Conservation (phyloP, 441 rosid species). For the Syzygium malaccense region DNA sequence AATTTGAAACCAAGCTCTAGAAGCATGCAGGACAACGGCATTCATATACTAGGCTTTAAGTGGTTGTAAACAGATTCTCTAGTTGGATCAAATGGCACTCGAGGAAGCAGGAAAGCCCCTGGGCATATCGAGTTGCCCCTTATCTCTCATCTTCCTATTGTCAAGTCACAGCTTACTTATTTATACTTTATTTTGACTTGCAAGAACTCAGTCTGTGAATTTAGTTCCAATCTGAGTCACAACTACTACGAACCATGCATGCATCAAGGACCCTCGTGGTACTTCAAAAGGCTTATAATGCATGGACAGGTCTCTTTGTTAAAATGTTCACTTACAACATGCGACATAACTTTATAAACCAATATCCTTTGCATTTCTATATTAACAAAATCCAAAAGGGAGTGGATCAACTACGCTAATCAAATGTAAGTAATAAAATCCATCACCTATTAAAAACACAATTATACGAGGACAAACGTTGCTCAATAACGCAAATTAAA, state of each 20-base stretch:
- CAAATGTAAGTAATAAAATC: neutral
- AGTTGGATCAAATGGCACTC: neutral
- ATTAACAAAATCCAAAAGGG: neutral
- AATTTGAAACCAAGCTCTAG: slow-evolving; percentile 1
- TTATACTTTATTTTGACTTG: neutral
- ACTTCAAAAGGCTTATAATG: neutral
- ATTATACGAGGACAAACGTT: neutral
- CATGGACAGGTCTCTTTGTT: neutral
- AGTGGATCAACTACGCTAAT: neutral
- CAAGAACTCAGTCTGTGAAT: neutral
- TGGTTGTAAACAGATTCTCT: neutral
- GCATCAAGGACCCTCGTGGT: neutral
- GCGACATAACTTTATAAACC: neutral
- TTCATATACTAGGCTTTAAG: neutral
- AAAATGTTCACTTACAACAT: neutral
- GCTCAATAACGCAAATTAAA: neutral
- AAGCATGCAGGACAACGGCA: neutral
- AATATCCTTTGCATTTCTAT: neutral
- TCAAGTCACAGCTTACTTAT: neutral
- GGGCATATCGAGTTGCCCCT: neutral
- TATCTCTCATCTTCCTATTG: neutral
- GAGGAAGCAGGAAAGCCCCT: neutral
- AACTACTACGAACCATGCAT: neutral
- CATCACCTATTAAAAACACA: neutral
- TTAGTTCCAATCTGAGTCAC: neutral